A percentile compares a stretch with the other conserved stretches of the same genome.
Evolutionary conservation across 306 rosid genomes (phyloP).

Genomic region (Lablab purpureus): DNA sequence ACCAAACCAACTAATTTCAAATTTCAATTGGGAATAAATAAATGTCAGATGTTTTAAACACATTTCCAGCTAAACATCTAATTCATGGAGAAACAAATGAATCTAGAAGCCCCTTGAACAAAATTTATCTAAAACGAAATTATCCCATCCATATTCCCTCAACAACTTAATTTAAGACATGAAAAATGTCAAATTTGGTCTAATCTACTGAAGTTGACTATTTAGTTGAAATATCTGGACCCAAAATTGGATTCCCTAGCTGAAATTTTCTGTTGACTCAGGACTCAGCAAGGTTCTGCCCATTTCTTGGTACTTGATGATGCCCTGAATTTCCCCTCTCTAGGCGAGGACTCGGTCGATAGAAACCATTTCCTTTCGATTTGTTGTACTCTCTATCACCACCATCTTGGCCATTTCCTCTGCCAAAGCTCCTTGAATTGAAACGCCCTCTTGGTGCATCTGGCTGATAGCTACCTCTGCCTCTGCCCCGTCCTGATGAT

Average conservation of each 20-base stretch:
- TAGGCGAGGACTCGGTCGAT: slow-evolving; percentile 68
- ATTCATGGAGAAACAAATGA: slow-evolving; percentile 41
- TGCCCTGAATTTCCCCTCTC: slow-evolving; percentile 66
- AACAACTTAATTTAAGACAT: slow-evolving; percentile 48
- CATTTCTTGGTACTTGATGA: slow-evolving; percentile 67
- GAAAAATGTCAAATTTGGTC: slow-evolving; percentile 51
- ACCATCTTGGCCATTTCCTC: slow-evolving; percentile 67
- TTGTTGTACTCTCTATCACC: slow-evolving; percentile 72
- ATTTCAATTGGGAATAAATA: slow-evolving; percentile 34
- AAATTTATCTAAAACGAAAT: slow-evolving; percentile 46
- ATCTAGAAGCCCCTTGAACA: slow-evolving; percentile 43
- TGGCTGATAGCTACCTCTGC: slow-evolving; percentile 76
- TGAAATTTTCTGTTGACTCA: slow-evolving; percentile 41
- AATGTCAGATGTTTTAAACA: slow-evolving; percentile 51
- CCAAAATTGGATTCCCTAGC: slow-evolving; percentile 60
- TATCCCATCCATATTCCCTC: slow-evolving; percentile 50
- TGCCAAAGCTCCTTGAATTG: slow-evolving; percentile 61
- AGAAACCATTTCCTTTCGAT: slow-evolving; percentile 78
- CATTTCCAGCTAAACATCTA: slow-evolving; percentile 45
- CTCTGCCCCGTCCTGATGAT: slow-evolving; percentile 92
- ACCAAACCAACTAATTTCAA: slow-evolving; percentile 25
- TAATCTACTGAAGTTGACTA: slow-evolving; percentile 47
- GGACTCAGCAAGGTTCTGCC: slow-evolving; percentile 61
- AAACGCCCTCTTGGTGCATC: slow-evolving; percentile 78
- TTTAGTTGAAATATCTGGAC: slow-evolving; percentile 53